phyloP scores from a whole-genome alignment of 1,284 basidiomycete genomes.

The Cutaneotrichosporon sp. region DNA sequence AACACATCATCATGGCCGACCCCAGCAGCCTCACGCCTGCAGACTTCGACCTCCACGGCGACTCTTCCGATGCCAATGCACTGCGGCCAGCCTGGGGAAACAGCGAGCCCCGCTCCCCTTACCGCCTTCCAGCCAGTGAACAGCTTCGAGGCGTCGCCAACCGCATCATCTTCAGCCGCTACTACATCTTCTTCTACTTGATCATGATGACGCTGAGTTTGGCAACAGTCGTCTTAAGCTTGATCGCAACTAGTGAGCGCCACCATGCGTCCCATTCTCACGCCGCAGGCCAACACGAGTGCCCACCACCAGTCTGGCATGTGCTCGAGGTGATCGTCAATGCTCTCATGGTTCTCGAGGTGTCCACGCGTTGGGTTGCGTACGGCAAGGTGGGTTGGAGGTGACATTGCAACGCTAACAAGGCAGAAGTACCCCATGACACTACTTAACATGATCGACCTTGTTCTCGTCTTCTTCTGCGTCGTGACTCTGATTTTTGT shows the following conservation, averaged over 20 bases:
- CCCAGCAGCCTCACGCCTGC: conserved; percentile 16
- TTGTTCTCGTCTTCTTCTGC: conserved; percentile 82
- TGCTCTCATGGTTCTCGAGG: conserved; percentile 87
- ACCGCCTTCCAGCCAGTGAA: conserved; percentile 48
- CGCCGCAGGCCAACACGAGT: conserved; percentile 37
- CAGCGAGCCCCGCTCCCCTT: conserved; percentile 33
- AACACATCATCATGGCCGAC: conserved; percentile 6
- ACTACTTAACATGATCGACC: conserved; percentile 82
- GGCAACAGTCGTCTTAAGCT: conserved; percentile 83
- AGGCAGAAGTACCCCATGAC: conserved; percentile 93
- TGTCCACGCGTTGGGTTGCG: conserved; percentile 81
- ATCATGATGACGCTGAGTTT: conserved; percentile 86
- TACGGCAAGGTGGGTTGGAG: conserved; percentile 69
- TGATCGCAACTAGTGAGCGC: conserved; percentile 55
- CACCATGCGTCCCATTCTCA: conserved; percentile 13
- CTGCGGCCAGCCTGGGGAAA: conserved; percentile 3
- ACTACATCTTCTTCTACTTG: conserved; percentile 70
- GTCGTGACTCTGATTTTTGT: conserved; percentile 81
- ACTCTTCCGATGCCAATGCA: conserved; percentile 11
- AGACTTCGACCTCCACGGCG: conserved; percentile 32
- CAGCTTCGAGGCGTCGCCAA: conserved; percentile 53
- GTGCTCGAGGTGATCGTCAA: conserved; percentile 90
- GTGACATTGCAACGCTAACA: background rate
- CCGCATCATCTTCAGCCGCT: conserved; percentile 51
- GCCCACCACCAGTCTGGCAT: conserved; percentile 68